phyloP scores from a whole-genome alignment of 2,329 filamentous ascomycete species.

The Alternaria ethzedia region DNA sequence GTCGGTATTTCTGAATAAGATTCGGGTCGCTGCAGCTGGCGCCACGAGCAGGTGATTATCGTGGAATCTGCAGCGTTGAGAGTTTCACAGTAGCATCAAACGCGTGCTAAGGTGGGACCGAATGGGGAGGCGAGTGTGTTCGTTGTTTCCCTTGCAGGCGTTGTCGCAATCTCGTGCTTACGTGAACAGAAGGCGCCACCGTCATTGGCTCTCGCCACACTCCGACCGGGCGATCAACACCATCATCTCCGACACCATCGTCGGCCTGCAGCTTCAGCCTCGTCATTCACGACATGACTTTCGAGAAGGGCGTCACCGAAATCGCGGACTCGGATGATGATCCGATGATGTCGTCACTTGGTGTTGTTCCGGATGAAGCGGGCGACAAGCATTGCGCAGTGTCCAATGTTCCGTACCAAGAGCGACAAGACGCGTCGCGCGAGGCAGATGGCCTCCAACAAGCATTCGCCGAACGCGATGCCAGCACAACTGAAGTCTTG shows the following conservation, averaged over 20 bases:
- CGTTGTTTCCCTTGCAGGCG: slow-evolving; percentile 21
- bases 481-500: slow-evolving; percentile 18
- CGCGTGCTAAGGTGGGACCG: slow-evolving; percentile 2
- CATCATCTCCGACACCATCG: slow-evolving; percentile 6
- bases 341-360: slow-evolving; percentile 38
- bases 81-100: slow-evolving; percentile 18
- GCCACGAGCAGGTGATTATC: slow-evolving; percentile 8
- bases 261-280: slow-evolving; percentile 1
- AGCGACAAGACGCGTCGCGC: slow-evolving; percentile 27
- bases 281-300: slow-evolving; percentile 29
- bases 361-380: slow-evolving; percentile 14
- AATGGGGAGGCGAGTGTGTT: neutral
- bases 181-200: slow-evolving; percentile 24
- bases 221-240: slow-evolving; percentile 10
- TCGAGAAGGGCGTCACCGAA: slow-evolving; percentile 26
- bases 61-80: slow-evolving; percentile 24
- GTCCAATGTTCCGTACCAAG: slow-evolving; percentile 20
- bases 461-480: slow-evolving; percentile 14
- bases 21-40: neutral
- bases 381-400: slow-evolving; percentile 31
- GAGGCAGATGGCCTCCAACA: slow-evolving; percentile 17
- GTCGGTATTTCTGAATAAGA: neutral
- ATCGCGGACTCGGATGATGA: slow-evolving; percentile 46
- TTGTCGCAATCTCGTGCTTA: slow-evolving; percentile 31
- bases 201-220: slow-evolving; percentile 27